These are phyloP conservation scores for Chloris gayana DNA, from an alignment of 176 grass and related monocot species.

Conservation along the genomic window DNA sequence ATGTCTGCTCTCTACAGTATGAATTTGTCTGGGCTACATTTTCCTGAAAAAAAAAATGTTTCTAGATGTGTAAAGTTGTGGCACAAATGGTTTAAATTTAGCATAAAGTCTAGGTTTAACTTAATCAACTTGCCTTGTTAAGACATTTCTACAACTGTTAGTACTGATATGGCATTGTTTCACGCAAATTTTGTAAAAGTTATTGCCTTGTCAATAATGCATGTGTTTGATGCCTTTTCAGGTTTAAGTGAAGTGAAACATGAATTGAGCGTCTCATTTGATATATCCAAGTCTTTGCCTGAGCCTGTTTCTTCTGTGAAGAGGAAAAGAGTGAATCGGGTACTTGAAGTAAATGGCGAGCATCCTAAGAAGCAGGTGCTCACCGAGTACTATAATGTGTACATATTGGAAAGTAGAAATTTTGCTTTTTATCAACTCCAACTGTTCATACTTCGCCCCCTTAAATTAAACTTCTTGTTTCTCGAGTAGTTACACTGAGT, in stretches of 20 bases:
- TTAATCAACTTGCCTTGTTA: slow-evolving; percentile 10
- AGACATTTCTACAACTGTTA: neutral
- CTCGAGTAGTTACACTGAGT: neutral
- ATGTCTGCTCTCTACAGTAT: too few species aligned
- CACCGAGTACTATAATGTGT: slow-evolving; percentile 13
- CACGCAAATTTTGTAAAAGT: neutral
- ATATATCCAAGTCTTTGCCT: slow-evolving; percentile 4
- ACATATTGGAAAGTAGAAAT: neutral
- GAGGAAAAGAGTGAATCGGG: slow-evolving; percentile 54
- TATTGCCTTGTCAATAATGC: neutral
- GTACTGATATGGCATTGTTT: neutral
- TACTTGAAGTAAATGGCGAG: slow-evolving; percentile 32
- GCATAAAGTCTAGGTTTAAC: neutral
- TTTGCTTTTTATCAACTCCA: neutral
- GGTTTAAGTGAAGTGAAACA: slow-evolving; percentile 35
- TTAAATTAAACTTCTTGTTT: slow-evolving; percentile 8
- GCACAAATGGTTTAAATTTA: neutral
- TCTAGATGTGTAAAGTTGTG: too few species aligned
- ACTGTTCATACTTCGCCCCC: neutral
- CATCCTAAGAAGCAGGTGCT: slow-evolving; percentile 36
- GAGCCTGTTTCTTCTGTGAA: slow-evolving; percentile 27
- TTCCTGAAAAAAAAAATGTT: too few species aligned
- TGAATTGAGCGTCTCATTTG: slow-evolving; percentile 33
- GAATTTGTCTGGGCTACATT: too few species aligned
- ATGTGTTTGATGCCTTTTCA: slow-evolving; percentile 32